Percentiles rank a stretch among this genome's conserved stretches.
Conservation (phyloP, 495 filamentous ascomycete genomes). For the Evernia prunastri region DNA sequence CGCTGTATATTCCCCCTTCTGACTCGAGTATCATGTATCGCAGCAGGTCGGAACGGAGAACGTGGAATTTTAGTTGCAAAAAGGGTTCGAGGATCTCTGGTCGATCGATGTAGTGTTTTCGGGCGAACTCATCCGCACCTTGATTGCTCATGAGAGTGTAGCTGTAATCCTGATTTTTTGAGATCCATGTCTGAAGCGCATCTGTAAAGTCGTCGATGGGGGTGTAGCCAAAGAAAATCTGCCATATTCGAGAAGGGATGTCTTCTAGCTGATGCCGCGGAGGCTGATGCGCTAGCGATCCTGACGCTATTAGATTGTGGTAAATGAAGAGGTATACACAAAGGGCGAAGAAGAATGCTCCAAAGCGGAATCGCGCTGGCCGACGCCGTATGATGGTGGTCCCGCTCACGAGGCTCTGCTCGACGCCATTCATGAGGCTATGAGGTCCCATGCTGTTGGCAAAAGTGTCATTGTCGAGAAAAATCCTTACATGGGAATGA, state of each 20-base stretch:
- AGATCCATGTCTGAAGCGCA: conserved; percentile 27
- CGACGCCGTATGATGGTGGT: neutral
- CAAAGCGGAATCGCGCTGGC: neutral
- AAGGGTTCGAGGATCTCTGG: conserved; percentile 39
- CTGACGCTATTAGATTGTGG: neutral
- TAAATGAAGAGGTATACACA: neutral
- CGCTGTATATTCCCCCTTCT: conserved; percentile 52
- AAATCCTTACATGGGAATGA: neutral
- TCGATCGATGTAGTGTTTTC: conserved; percentile 27
- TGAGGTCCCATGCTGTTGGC: neutral
- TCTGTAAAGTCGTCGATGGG: conserved; percentile 14
- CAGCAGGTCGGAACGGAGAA: conserved; percentile 49
- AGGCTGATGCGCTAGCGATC: neutral
- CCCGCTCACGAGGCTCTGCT: neutral
- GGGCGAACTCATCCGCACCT: conserved; percentile 27
- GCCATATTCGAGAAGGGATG: conserved; percentile 32
- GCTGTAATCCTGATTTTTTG: conserved; percentile 26
- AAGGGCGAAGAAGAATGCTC: neutral
- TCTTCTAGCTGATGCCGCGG: conserved; percentile 3
- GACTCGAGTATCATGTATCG: conserved; percentile 52
- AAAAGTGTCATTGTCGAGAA: neutral
- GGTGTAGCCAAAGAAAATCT: conserved; percentile 30
- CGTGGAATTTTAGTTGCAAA: conserved; percentile 36
- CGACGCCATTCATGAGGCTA: neutral
- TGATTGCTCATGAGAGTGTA: conserved; percentile 32